A percentile compares a stretch with the other conserved stretches of the same genome.
These are phyloP conservation scores for Podaxis rugospora DNA, from an alignment of 768 basidiomycete species.

Conservation along the genomic window DNA sequence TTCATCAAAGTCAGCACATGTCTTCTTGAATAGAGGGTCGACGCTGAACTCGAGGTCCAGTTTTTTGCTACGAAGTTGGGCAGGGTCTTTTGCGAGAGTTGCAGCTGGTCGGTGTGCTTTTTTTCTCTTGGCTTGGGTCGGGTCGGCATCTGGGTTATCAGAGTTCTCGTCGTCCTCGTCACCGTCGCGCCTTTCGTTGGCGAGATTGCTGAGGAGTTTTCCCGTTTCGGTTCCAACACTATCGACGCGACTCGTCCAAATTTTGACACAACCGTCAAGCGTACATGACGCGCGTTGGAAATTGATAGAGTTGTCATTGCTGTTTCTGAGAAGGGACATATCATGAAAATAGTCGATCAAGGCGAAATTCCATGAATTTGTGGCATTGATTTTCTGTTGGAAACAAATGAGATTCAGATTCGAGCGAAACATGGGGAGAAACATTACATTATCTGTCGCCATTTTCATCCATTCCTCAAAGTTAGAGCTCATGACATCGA, in stretches of 20 bases:
- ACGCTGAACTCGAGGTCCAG: constrained; percentile 94
- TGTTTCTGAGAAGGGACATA: constrained; percentile 92
- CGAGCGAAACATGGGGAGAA: neutral
- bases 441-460: constrained; percentile 93
- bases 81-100: constrained; percentile 78
- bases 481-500: constrained; percentile 88
- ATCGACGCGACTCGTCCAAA: constrained; percentile 98
- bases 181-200: constrained; percentile 46
- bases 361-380: constrained; percentile 97
- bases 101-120: constrained; percentile 69
- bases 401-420: constrained; percentile 14
- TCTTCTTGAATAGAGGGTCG: constrained; percentile 97
- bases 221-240: constrained; percentile 96
- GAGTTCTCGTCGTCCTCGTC: constrained; percentile 60
- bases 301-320: constrained; percentile 93
- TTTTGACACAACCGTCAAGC: constrained; percentile 97
- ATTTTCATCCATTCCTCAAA: constrained; percentile 99
- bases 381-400: constrained; percentile 88
- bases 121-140: constrained; percentile 55
- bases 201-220: constrained; percentile 89
- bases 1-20: constrained; percentile 97
- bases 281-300: constrained; percentile 98
- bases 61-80: constrained; percentile 82
- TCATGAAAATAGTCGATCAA: constrained; percentile 99
- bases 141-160: constrained; percentile 65